Base-by-base conservation (phyloP, 2,329 filamentous ascomycete species). In the Coniochaeta prunicola region DNA sequence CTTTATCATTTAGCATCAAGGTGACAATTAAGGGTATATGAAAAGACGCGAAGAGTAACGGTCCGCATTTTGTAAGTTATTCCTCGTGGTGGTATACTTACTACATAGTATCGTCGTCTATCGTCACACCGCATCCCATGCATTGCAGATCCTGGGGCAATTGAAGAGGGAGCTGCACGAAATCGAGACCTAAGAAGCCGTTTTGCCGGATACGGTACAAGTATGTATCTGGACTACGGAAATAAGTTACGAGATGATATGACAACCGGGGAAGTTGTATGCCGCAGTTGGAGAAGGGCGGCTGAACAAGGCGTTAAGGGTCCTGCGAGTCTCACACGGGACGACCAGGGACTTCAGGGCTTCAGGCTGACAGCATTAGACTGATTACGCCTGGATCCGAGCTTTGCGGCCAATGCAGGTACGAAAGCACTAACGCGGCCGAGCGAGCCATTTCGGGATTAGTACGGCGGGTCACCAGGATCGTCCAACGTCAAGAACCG, bases 351-450 rank as follows among this genome's bases (percentile, higher is more conserved):
- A 45, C 19, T 28, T n/a, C n/a, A n/a, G n/a, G n/a, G n/a, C n/a
- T 45, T 26, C 21, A 12, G 42, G 42, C 42, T 50, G 24, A 30
- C 21, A 53, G 12, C 28, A 58, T 63, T 60, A 59, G 58, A 61
- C 59, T 50, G 58, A 58, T 61, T 42, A n/a, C n/a, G n/a, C 59
- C 61, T 63, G 59, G 36, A 56, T 56, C 53, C 45, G 24, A 34
- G 21, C 50, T 45, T 53, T 45, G 30, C 42, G 21, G 34, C 54
- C 57, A 36, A 56, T 58, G 59, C 58, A 61, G 60, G 59, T 60
- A 63, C 59, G 53, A 48, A 28, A 28, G 26, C 53, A 53, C 45
- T 53, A 53, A 31, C 28, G 26, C 38, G 36, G 58, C 36, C 45
- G 54, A 53, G 28, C 45, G 45, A 34, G 40, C 55, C 45, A 38